A percentile compares a stretch with the other conserved stretches of the same genome.
Conservation (phyloP, 345 rosid genomes). For the Bruguiera sexangula region DNA sequence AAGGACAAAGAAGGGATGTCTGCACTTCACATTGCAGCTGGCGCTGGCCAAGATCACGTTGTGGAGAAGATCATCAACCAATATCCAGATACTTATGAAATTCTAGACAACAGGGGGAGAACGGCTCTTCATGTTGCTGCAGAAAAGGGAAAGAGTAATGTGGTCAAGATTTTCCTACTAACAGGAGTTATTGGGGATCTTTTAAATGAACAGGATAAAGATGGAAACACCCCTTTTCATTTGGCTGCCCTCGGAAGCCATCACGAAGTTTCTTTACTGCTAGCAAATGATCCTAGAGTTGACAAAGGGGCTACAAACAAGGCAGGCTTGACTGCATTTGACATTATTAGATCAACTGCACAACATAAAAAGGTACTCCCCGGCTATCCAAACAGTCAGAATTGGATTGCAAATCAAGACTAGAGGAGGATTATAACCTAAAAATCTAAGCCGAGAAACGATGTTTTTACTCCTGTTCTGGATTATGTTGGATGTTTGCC, state of each 20-base stretch:
- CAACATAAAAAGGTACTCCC: not conserved
- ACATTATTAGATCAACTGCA: constrained; percentile 22
- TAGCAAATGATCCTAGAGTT: constrained; percentile 23
- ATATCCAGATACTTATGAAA: constrained; percentile 18
- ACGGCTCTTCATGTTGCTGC: constrained; percentile 40
- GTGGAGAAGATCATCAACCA: constrained; percentile 5
- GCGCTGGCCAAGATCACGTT: constrained; percentile 12
- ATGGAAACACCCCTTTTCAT: constrained; percentile 46
- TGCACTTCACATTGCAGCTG: constrained; percentile 30
- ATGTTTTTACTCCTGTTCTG: too few species aligned
- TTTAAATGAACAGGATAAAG: constrained; percentile 28
- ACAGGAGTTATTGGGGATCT: constrained; percentile 16
- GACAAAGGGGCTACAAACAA: constrained; percentile 33
- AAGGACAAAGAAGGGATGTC: constrained; percentile 27
- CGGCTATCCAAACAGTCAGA: not conserved
- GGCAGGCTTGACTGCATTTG: constrained; percentile 25
- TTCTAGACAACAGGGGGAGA: constrained; percentile 21
- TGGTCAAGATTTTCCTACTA: constrained; percentile 19
- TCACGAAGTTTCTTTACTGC: constrained; percentile 6
- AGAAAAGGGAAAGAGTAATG: constrained; percentile 17
- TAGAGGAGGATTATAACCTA: too few species aligned
- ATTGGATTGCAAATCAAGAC: not conserved
- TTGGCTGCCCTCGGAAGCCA: constrained; percentile 30
- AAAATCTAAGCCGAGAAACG: too few species aligned
- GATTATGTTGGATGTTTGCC: too few species aligned